Conservation (phyloP, 352 stramenopile species). For the Globisporangium nunn region DNA sequence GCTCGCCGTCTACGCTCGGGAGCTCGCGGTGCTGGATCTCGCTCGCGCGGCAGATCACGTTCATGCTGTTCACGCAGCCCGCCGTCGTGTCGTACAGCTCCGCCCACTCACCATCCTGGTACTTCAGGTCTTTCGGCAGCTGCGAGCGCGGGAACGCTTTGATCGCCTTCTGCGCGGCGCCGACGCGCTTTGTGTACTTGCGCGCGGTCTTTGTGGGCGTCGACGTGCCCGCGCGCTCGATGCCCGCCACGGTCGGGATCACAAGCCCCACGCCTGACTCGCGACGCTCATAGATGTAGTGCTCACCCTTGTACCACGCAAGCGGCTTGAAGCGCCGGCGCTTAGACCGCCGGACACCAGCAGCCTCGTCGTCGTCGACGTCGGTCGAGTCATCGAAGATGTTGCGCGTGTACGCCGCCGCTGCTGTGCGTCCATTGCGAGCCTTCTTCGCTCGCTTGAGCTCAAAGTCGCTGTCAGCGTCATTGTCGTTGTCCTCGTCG, state of each 20-base stretch:
- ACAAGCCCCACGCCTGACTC: constrained; percentile 76
- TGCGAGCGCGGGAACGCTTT: constrained; percentile 36
- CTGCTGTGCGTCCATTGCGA: constrained; percentile 5
- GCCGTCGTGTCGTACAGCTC: constrained; percentile 57
- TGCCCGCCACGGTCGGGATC: constrained; percentile 66
- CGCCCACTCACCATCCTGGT: constrained; percentile 65
- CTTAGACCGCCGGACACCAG: constrained; percentile 64
- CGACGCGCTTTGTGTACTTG: constrained; percentile 17
- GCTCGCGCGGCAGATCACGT: constrained; percentile 67
- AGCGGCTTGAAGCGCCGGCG: constrained; percentile 75
- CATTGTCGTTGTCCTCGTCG: constrained; percentile 28
- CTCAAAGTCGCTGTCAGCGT: constrained; percentile 45
- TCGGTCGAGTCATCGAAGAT: constrained; percentile 37
- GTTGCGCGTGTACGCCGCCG: constrained; percentile 36
- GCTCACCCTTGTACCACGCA: constrained; percentile 86
- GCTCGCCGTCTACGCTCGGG: constrained; percentile 37
- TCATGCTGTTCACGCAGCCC: constrained; percentile 62
- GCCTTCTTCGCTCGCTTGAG: constrained; percentile 13
- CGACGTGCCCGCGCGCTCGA: constrained; percentile 55
- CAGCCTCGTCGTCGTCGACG: constrained; percentile 27
- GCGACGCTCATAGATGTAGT: constrained; percentile 80
- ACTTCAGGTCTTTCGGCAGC: constrained; percentile 42
- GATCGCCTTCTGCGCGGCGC: constrained; percentile 20
- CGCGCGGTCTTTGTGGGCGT: constrained; percentile 45
- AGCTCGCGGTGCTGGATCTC: constrained; percentile 74